These are phyloP conservation scores for Pichia sp. DNA, from an alignment of 1,139 yeast species.

Conservation along the genomic window DNA sequence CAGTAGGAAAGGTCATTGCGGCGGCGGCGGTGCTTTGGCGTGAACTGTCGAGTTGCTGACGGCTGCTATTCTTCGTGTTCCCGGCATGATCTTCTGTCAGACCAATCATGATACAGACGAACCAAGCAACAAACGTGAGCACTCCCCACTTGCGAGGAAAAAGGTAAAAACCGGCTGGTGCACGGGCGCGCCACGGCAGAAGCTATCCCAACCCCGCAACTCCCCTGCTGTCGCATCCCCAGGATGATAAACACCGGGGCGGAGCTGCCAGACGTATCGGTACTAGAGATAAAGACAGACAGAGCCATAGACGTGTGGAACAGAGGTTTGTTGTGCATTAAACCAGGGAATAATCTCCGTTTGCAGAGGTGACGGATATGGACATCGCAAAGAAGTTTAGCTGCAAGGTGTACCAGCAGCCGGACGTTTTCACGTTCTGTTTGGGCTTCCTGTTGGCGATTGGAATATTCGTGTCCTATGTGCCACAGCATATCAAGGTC, in stretches of 20 bases:
- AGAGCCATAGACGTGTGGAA: neutral
- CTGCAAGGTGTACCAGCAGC: constrained; percentile 44
- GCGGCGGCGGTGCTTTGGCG: neutral
- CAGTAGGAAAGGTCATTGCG: constrained; percentile 43
- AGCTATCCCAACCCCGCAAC: too few relatives aligned
- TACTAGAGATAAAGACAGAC: neutral
- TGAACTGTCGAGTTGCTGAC: neutral
- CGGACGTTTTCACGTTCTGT: constrained; percentile 43
- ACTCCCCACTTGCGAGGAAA: constrained; percentile 1
- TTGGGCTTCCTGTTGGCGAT: constrained; percentile 52
- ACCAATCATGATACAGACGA: neutral
- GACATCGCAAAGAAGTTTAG: neutral
- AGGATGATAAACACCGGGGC: neutral
- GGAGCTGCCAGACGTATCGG: neutral
- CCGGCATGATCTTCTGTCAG: neutral
- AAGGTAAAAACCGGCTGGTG: neutral
- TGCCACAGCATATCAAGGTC: constrained; percentile 72
- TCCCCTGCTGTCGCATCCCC: neutral
- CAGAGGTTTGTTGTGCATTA: too few relatives aligned
- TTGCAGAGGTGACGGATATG: neutral
- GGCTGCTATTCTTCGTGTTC: neutral
- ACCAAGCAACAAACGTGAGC: neutral
- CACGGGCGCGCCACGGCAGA: too few relatives aligned
- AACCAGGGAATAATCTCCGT: too few relatives aligned
- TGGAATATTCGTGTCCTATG: constrained; percentile 69